Percentiles rank a stretch among this genome's conserved stretches.
Conservation (phyloP, 2,329 filamentous ascomycete genomes). For the Colletotrichum somersetense region DNA sequence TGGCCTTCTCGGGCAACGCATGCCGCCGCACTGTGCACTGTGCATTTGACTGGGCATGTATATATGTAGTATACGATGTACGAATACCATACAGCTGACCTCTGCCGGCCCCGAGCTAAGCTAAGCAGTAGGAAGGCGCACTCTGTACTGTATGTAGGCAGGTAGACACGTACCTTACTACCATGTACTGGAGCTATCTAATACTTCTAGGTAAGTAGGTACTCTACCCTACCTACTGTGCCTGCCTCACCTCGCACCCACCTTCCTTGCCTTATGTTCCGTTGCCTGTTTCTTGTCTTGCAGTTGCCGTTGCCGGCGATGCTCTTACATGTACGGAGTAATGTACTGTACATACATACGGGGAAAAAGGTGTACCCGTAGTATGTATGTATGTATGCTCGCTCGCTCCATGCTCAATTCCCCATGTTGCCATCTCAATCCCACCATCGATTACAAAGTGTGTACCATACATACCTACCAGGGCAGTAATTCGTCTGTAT, state of each 20-base stretch:
- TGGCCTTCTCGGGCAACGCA: constrained; percentile 6
- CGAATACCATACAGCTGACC: constrained; percentile 8
- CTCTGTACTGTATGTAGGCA: not conserved
- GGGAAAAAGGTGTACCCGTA: too few species aligned
- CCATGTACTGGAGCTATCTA: too few species aligned
- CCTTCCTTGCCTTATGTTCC: constrained; percentile 1
- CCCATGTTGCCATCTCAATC: not conserved
- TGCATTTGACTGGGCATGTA: constrained; percentile 2
- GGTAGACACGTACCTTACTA: too few species aligned
- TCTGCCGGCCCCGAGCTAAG: constrained; percentile 5
- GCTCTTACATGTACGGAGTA: too few species aligned
- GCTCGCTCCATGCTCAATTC: too few species aligned
- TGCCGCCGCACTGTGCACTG: constrained; percentile 23
- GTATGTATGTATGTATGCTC: too few species aligned
- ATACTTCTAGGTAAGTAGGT: too few species aligned
- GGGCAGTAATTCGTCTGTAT: too few species aligned
- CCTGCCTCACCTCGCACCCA: not conserved
- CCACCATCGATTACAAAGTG: not conserved
- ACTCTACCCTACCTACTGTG: too few species aligned
- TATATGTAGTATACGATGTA: too few species aligned
- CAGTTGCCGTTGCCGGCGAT: not conserved
- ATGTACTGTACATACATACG: too few species aligned
- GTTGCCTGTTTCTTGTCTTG: not conserved
- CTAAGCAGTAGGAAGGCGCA: not conserved
- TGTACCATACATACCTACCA: too few species aligned